A percentile compares a stretch with the other conserved stretches of the same genome.
These are phyloP conservation scores for Alternaria sp. DNA, from an alignment of 2,329 filamentous ascomycete genomes.

Conservation along the genomic window DNA sequence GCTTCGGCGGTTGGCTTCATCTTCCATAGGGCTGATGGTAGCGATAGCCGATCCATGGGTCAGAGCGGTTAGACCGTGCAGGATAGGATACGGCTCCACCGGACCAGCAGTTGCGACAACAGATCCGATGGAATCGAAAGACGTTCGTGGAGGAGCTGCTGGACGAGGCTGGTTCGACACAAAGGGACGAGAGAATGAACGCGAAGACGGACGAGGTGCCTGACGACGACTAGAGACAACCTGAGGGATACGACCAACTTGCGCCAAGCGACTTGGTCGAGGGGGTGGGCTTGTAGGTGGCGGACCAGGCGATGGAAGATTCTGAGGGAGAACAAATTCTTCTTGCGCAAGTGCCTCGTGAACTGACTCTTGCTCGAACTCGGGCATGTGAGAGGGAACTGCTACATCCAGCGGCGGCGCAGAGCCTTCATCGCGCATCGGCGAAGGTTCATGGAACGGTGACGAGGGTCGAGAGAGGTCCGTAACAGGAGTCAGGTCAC, in stretches of 20 bases:
- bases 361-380: background rate
- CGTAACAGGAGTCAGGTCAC: constrained; percentile 41
- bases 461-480: constrained; percentile 44
- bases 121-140: constrained; percentile 39
- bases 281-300: constrained; percentile 41
- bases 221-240: constrained; percentile 72
- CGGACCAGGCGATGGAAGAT: constrained; percentile 32
- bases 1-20: constrained; percentile 37
- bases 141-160: constrained; percentile 38
- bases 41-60: constrained; percentile 49
- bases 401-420: background rate
- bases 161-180: constrained; percentile 53
- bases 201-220: constrained; percentile 70
- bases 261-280: constrained; percentile 71
- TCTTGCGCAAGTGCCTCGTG: constrained; percentile 4
- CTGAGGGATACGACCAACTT: constrained; percentile 84
- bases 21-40: constrained; percentile 39
- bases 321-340: constrained; percentile 7
- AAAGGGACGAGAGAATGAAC: constrained; percentile 88
- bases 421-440: constrained; percentile 10
- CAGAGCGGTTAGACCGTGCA: constrained; percentile 42
- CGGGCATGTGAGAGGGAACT: background rate
- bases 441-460: constrained; percentile 28
- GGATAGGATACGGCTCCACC: constrained; percentile 43
- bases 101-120: constrained; percentile 36